Conservation (phyloP, 2,329 filamentous ascomycete genomes). For the Hirsutella rhossiliensis region DNA sequence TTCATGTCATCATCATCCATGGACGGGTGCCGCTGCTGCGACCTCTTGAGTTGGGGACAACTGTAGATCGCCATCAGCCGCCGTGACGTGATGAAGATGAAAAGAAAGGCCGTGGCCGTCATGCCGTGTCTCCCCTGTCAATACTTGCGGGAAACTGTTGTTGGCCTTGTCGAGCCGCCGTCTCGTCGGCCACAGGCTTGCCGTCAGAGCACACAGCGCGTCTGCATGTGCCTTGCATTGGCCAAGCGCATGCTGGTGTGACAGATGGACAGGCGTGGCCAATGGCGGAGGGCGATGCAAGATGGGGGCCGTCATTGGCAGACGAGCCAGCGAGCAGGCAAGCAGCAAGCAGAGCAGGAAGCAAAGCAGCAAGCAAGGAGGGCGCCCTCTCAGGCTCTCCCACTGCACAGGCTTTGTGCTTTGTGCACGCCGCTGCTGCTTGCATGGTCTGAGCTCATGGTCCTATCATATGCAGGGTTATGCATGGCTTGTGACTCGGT, state of each 20-base stretch:
- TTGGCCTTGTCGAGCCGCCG: not conserved
- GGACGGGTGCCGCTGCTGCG: not conserved
- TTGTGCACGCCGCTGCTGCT: slow-evolving; percentile 12
- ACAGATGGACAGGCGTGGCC: slow-evolving; percentile 1
- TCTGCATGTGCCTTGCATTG: slow-evolving; percentile 12
- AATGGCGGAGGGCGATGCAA: slow-evolving; percentile 5
- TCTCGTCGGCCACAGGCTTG: not conserved
- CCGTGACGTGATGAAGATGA: not conserved
- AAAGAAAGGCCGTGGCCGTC: not conserved
- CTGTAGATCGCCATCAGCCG: slow-evolving; percentile 3
- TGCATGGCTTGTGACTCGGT: slow-evolving; percentile 22
- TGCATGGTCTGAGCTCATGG: slow-evolving; percentile 8
- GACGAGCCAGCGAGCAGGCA: not conserved
- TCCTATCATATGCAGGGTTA: slow-evolving; percentile 13
- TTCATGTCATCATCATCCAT: not conserved
- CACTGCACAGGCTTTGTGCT: slow-evolving; percentile 4
- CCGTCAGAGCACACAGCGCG: no score
- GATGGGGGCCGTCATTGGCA: not conserved
- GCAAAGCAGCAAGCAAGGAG: not conserved
- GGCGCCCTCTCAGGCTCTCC: not conserved
- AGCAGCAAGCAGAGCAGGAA: slow-evolving; percentile 1
- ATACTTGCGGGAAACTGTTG: not conserved
- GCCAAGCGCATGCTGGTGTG: slow-evolving; percentile 4
- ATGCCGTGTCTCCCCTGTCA: not conserved
- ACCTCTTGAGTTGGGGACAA: not conserved